These are phyloP conservation scores for Perilla frutescens DNA, from an alignment of 257 asterid species.

Conservation along the genomic window DNA sequence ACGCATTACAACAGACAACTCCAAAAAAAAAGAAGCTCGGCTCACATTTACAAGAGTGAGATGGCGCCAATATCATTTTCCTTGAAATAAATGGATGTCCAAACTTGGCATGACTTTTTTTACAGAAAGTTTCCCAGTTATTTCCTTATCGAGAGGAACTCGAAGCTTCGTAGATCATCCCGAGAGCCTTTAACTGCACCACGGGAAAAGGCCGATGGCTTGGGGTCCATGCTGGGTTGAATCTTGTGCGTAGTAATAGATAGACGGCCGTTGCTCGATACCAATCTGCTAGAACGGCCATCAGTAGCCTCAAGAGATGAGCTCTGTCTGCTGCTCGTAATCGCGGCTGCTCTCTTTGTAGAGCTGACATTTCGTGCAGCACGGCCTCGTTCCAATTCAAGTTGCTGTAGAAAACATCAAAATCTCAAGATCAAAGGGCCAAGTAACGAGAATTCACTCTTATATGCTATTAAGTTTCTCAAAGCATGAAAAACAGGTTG, in stretches of 20 bases:
- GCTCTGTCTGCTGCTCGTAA: slow-evolving; percentile 53
- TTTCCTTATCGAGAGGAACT: slow-evolving; percentile 62
- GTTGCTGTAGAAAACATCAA: slow-evolving; percentile 45
- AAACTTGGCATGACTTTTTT: slow-evolving; percentile 25
- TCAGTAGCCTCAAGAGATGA: slow-evolving; percentile 64
- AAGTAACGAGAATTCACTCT: neutral
- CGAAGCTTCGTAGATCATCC: slow-evolving; percentile 92
- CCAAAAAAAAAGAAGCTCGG: slow-evolving; percentile 20
- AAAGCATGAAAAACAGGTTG: neutral
- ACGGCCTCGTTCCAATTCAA: slow-evolving; percentile 46
- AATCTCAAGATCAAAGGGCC: neutral
- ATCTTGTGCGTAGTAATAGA: slow-evolving; percentile 60
- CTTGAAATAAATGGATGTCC: slow-evolving; percentile 31
- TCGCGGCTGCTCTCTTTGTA: slow-evolving; percentile 55
- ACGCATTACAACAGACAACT: slow-evolving; percentile 46
- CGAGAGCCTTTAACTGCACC: slow-evolving; percentile 58
- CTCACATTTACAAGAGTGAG: slow-evolving; percentile 51
- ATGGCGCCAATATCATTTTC: slow-evolving; percentile 8
- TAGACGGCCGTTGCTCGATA: slow-evolving; percentile 61
- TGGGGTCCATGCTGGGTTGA: slow-evolving; percentile 59
- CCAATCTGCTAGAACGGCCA: slow-evolving; percentile 54
- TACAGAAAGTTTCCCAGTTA: slow-evolving; percentile 31
- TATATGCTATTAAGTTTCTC: neutral
- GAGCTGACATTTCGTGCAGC: slow-evolving; percentile 51
- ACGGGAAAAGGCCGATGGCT: slow-evolving; percentile 66